phyloP scores from a whole-genome alignment of 768 basidiomycete species.

The Tremella yokohamensis region DNA sequence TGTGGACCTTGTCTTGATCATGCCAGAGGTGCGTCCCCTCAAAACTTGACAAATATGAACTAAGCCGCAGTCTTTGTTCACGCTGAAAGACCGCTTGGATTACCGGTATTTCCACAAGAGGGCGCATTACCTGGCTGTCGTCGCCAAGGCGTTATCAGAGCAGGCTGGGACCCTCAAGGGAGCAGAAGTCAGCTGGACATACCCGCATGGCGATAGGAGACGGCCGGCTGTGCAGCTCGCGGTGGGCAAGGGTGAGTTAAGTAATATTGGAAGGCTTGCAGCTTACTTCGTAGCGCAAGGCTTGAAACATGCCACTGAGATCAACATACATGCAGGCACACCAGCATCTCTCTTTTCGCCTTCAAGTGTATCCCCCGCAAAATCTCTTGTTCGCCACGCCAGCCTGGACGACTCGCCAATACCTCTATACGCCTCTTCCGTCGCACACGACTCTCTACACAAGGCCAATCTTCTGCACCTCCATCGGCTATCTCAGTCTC shows the following conservation, averaged over 20 bases:
- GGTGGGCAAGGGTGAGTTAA: conserved; percentile 40
- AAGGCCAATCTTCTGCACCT: conserved; percentile 58
- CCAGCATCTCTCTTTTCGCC: conserved; percentile 59
- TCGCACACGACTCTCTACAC: conserved; percentile 57
- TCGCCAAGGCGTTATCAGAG: conserved; percentile 61
- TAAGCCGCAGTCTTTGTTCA: conserved; percentile 61
- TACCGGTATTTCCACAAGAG: conserved; percentile 88
- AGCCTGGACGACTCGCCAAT: conserved; percentile 56
- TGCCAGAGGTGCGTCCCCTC: conserved; percentile 66
- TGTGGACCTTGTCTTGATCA: conserved; percentile 78
- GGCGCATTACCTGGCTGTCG: conserved; percentile 77
- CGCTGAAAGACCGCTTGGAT: conserved; percentile 91
- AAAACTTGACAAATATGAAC: background rate
- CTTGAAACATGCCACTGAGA: conserved; percentile 62
- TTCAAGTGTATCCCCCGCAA: conserved; percentile 63
- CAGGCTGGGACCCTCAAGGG: conserved; percentile 21
- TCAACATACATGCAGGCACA: conserved; percentile 71
- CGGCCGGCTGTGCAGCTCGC: conserved; percentile 33
- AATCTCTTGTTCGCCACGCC: conserved; percentile 62
- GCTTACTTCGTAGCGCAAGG: conserved; percentile 31
- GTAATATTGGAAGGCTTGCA: background rate
- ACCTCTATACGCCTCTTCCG: conserved; percentile 72
- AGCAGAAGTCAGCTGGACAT: conserved; percentile 29
- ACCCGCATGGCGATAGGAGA: conserved; percentile 25
- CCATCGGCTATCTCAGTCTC: conserved; percentile 58